These are phyloP conservation scores for Cylindrodendrum hubeiense DNA, from an alignment of 2,329 filamentous ascomycete species.

Conservation along the genomic window DNA sequence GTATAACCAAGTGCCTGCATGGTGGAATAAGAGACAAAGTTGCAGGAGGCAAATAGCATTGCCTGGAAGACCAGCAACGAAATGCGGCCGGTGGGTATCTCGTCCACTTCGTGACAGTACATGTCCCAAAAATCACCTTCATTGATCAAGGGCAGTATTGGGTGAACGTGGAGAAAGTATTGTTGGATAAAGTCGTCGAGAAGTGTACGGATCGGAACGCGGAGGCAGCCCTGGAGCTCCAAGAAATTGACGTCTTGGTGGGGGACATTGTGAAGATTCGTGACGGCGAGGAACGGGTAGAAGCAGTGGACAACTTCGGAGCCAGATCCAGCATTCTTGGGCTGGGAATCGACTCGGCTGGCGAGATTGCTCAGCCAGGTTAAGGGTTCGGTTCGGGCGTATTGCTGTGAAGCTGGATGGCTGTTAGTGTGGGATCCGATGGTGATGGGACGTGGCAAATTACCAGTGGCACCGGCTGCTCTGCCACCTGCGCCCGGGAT, in stretches of 20 bases:
- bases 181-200: slow-evolving; percentile 62
- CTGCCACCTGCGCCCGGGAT: not conserved
- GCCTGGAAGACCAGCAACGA: slow-evolving; percentile 18
- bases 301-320: slow-evolving; percentile 56
- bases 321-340: not conserved
- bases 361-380: not conserved
- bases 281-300: slow-evolving; percentile 57
- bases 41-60: slow-evolving; percentile 21
- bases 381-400: not conserved
- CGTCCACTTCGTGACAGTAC: not conserved
- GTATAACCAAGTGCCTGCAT: slow-evolving; percentile 3
- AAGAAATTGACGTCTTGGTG: slow-evolving; percentile 61
- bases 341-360: not conserved
- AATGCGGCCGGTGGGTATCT: not conserved
- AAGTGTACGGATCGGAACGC: slow-evolving; percentile 54
- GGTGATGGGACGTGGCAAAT: not conserved
- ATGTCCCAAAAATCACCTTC: slow-evolving; percentile 52
- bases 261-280: slow-evolving; percentile 49
- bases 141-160: slow-evolving; percentile 57
- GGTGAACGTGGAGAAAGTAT: slow-evolving; percentile 61
- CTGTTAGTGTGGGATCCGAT: not conserved
- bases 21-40: slow-evolving; percentile 8
- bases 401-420: not conserved
- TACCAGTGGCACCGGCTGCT: not conserved
- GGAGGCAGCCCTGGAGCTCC: slow-evolving; percentile 59